These are phyloP conservation scores for Aeschynomene evenia DNA, from an alignment of 306 rosid genomes.

Conservation along the genomic window DNA sequence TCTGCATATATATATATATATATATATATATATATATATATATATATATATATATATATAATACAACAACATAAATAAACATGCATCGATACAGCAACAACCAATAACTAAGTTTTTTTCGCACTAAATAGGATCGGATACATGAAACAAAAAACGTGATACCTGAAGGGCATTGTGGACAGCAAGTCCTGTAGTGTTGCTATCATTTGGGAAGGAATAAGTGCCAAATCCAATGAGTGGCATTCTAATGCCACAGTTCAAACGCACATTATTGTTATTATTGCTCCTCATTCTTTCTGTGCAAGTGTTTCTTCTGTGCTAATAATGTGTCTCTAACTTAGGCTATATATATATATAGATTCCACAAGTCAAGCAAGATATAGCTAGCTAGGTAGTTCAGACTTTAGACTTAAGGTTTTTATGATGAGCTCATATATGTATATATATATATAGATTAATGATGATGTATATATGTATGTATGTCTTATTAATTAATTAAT, in stretches of 20 bases:
- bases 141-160: too few species aligned
- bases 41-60: too few species aligned
- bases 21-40: too few species aligned
- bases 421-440: background rate
- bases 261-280: constrained; percentile 53
- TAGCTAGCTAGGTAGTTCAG: background rate
- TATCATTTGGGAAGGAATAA: constrained; percentile 63
- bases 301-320: background rate
- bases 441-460: background rate
- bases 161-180: constrained; percentile 81
- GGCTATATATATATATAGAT: constrained; percentile 54
- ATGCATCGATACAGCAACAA: background rate
- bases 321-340: constrained; percentile 30
- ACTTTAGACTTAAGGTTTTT: background rate
- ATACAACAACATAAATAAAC: too few species aligned
- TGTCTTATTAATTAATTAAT: constrained; percentile 2
- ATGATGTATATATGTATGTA: too few species aligned
- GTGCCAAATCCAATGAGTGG: constrained; percentile 88
- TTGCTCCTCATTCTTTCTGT: constrained; percentile 46
- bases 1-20: constrained; percentile 45
- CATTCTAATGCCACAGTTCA: constrained; percentile 77
- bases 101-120: too few species aligned
- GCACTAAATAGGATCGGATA: too few species aligned
- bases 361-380: constrained; percentile 44
- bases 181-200: constrained; percentile 57